Percentiles rank a stretch among this genome's conserved stretches.
phyloP scores from a whole-genome alignment of 176 grass and related monocot genomes.

The Dendrocalamus sinicus region DNA sequence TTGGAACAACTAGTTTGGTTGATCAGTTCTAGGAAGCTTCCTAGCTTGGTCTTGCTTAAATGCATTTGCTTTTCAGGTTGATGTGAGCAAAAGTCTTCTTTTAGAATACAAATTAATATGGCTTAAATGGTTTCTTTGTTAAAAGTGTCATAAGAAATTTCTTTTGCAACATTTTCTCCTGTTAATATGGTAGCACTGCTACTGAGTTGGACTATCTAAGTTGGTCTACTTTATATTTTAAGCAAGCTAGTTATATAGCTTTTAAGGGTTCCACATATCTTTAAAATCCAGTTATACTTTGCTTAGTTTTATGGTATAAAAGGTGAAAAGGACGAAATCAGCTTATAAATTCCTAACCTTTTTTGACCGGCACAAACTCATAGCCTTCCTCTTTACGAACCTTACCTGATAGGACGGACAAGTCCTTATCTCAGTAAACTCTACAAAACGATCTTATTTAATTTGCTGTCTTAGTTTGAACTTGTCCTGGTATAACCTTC shows the following conservation, averaged over 20 bases:
- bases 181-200: no score
- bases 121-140: no score
- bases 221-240: no score
- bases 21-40: not conserved
- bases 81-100: not conserved
- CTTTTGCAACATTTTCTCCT: no score
- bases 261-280: no score
- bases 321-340: no score
- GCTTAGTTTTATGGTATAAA: no score
- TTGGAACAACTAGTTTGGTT: not conserved
- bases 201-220: no score
- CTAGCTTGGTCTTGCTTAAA: not conserved
- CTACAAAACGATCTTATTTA: not conserved
- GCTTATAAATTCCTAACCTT: not conserved
- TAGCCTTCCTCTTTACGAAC: not conserved
- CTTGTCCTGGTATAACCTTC: not conserved
- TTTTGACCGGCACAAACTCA: not conserved
- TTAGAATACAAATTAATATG: no score
- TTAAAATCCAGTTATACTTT: no score
- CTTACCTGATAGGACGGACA: not conserved
- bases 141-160: no score
- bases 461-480: not conserved
- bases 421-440: not conserved
- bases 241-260: no score
- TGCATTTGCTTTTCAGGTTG: not conserved